Evolutionary conservation across 805 yeast species (phyloP), one percentile per base, ranked within the genome.

Genomic region (Ogataea pignaliae): DNA sequence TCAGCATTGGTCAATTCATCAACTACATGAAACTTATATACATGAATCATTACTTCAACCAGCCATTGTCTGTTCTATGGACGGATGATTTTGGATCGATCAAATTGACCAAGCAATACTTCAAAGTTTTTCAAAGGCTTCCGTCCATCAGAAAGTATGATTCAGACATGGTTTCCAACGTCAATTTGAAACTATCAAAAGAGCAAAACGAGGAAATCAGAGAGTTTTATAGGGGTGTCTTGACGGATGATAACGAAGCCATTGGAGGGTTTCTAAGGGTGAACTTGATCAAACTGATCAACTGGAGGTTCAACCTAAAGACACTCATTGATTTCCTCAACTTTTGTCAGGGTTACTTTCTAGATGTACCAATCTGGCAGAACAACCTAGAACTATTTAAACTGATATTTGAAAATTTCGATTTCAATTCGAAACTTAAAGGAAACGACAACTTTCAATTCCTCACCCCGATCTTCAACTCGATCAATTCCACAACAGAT

Each of bases 41-140:
- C 39, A 64, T 65, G 69, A 48, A 55, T 21, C 68, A 64, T 43
- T 65, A 60, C 45, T 64, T 48, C 37, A 55, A 56, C 37, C 67
- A 65, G 44, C 69, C 69, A 4, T 50, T 64, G 29, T 52, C 61
- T 1, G 47, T 64, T 11, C 52, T 65, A 44, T 63, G 67, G 67
- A 55, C 62, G 1, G 54, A 60, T 34, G 60, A 63, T 37, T 54
- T 55, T 32, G 39, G 54, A 15, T 49, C 48, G 10, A 57, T 61
- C 32, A 48, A 49, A 37, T 40, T 61, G 26, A 53, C 45, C 17
- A 33, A 38, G 1, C 51, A 53, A 5, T 60, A 63, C 37, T 59
- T 59, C 32, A 54, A 56, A 28, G 47, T 57, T 12, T 59, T 63
- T 42, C 53, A 55, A 37, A 48, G 54, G 8, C 51, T 63, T 14